phyloP scores from a whole-genome alignment of 2,329 filamentous ascomycete genomes.

The Sporothrix globosa region DNA sequence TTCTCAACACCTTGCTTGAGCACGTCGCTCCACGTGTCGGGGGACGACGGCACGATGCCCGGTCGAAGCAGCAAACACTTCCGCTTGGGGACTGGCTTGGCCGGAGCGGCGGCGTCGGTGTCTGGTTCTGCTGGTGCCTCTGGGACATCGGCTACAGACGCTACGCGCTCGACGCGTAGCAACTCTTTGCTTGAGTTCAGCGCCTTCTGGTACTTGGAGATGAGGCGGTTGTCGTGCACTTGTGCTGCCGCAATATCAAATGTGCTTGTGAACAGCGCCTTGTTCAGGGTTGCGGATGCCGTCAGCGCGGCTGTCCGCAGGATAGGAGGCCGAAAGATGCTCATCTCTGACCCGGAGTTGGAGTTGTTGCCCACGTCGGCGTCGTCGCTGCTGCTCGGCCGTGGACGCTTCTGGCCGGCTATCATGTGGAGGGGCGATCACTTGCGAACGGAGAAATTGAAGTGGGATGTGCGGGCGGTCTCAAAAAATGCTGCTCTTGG shows the following conservation, averaged over 20 bases:
- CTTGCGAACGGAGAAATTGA: not conserved
- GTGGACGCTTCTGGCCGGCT: conserved; percentile 34
- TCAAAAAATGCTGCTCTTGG: not conserved
- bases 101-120: conserved; percentile 47
- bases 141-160: conserved; percentile 66
- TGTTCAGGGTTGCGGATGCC: conserved; percentile 63
- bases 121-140: conserved; percentile 45
- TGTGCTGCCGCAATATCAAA: conserved; percentile 78
- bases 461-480: not conserved
- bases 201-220: conserved; percentile 69
- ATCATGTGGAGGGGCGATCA: conserved; percentile 28
- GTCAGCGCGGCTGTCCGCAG: conserved; percentile 71
- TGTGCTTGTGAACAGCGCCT: conserved; percentile 77
- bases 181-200: conserved; percentile 69
- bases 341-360: conserved; percentile 47
- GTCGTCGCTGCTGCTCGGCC: conserved; percentile 33
- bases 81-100: conserved; percentile 36
- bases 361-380: conserved; percentile 2
- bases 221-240: conserved; percentile 73
- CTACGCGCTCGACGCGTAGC: conserved; percentile 65
- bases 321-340: conserved; percentile 74
- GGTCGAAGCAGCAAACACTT: conserved; percentile 66
- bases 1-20: conserved; percentile 69
- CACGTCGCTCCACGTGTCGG: conserved; percentile 74
- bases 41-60: conserved; percentile 59